A percentile compares a stretch with the other conserved stretches of the same genome.
Conservation (phyloP, 2,329 filamentous ascomycete genomes). For the Curvularia eragrostidis region DNA sequence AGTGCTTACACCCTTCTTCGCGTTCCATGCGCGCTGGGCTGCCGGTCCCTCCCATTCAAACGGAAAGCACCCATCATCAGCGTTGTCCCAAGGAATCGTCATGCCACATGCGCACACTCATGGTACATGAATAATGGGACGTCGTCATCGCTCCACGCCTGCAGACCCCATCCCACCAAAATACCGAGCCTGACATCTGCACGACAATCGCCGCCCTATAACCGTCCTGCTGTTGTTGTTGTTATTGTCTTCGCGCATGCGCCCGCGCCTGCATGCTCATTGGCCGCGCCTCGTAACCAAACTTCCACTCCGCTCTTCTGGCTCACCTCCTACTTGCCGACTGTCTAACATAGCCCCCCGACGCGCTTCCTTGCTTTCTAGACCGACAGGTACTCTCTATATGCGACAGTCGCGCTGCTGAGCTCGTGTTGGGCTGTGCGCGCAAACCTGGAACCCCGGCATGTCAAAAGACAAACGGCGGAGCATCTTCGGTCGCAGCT, state of each 20-base stretch:
- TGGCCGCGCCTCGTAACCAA: conserved; percentile 6
- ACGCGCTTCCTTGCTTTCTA: conserved; percentile 17
- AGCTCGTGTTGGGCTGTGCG: conserved; percentile 41
- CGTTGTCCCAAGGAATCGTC: not conserved
- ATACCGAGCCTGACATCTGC: conserved; percentile 13
- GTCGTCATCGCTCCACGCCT: conserved; percentile 13
- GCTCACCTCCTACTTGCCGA: conserved; percentile 1
- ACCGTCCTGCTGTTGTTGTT: conserved; percentile 8
- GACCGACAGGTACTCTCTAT: conserved; percentile 21
- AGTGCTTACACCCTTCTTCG: not conserved
- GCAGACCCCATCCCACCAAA: conserved; percentile 10
- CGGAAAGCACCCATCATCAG: not conserved
- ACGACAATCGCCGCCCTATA: conserved; percentile 4
- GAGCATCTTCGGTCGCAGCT: conserved; percentile 47
- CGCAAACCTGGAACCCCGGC: conserved; percentile 30
- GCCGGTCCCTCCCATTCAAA: not conserved
- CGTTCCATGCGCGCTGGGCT: not conserved
- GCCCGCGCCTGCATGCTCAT: conserved; percentile 16
- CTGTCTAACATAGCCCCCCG: conserved; percentile 1
- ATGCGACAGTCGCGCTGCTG: conserved; percentile 33
- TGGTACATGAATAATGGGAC: conserved; percentile 20
- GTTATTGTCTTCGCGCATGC: conserved; percentile 18
- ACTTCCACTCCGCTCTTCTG: conserved; percentile 6
- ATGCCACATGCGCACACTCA: conserved; percentile 12
- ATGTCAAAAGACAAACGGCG: conserved; percentile 49